Evolutionary conservation across 2,329 filamentous ascomycete genomes (phyloP).

Genomic region (Talaromyces atroroseus): DNA sequence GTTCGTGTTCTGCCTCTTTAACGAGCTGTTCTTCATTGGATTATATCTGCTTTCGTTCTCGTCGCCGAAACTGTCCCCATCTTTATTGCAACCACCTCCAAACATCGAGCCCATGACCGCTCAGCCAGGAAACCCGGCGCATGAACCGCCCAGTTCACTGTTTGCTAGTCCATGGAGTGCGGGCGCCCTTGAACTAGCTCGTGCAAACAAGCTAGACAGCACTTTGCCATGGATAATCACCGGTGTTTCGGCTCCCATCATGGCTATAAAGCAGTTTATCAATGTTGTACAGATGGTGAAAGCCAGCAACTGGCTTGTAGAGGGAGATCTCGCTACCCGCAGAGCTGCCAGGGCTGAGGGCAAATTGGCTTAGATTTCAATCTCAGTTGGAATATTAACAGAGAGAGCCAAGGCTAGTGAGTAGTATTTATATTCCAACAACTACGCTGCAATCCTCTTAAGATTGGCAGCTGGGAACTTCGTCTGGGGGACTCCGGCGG

Average conservation of each 20-base stretch:
- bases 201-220: slow-evolving; percentile 87
- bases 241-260: slow-evolving; percentile 74
- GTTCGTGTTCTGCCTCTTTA: slow-evolving; percentile 82
- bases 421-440: not conserved
- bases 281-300: slow-evolving; percentile 93
- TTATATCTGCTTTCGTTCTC: slow-evolving; percentile 97
- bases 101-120: slow-evolving; percentile 52
- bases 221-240: slow-evolving; percentile 74
- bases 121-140: slow-evolving; percentile 56
- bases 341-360: slow-evolving; percentile 40
- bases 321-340: slow-evolving; percentile 73
- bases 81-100: slow-evolving; percentile 63
- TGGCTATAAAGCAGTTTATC: slow-evolving; percentile 87
- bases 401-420: not conserved
- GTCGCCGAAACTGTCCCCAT: slow-evolving; percentile 80
- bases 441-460: not conserved
- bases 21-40: slow-evolving; percentile 97
- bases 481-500: not conserved
- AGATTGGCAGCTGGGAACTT: not conserved
- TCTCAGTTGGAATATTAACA: not conserved
- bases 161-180: slow-evolving; percentile 90
- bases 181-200: slow-evolving; percentile 83
- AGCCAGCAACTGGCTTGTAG: slow-evolving; percentile 84
- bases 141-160: slow-evolving; percentile 58
- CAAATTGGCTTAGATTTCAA: slow-evolving; percentile 16